Evolutionary conservation across 2,329 filamentous ascomycete genomes (phyloP), one percentile per base, ranked within the genome.

Genomic region (Didymella pinodella): DNA sequence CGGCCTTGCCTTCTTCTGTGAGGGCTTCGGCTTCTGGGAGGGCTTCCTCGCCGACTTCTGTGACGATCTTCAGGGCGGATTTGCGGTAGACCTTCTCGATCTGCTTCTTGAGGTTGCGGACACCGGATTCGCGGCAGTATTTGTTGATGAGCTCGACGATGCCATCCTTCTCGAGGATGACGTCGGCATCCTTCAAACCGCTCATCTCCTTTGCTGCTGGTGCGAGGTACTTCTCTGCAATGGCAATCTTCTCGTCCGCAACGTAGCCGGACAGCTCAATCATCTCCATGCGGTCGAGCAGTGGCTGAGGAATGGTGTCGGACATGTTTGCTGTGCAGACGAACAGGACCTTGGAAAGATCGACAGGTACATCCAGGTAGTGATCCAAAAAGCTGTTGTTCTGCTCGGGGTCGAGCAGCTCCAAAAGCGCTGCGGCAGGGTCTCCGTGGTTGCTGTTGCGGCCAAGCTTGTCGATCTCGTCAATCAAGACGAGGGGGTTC

Each of bases 251-350:
- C 84, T 99, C 95, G 65, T 99, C 94, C 0, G 94, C 89, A 49
- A 99, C 94, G 73, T 99, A 99, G 11, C 95, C 95, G 34, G 94
- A 98, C 2, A 99, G 85, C 63, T 96, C 88, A 67, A 99, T 99
- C 70, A 98, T 88, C 77, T 99, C 95, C 95, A 99, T 99, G 68
- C 95, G 90, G 75, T 99, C 95, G 16, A 98, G 85, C 0, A 99
- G 84, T 3, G 95, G 96, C 41, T 93, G 87, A 16, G 95, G 95
- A 62, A 99, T 99, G 0, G 95, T 99, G 72, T 99, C 95, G 0
- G 93, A 97, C 90, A 98, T 96, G 78, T 99, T 99, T 59, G 95
- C 95, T 14, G 95, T 99, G 84, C 95, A 99, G 41, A 99, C 95
- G 75, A 99, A 99, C 22, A 99, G 85, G 2, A 99, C 95, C 81